A percentile compares a stretch with the other conserved stretches of the same genome.
These are phyloP conservation scores for Malus hybrid DNA, from an alignment of 331 rosid species.

Conservation along the genomic window DNA sequence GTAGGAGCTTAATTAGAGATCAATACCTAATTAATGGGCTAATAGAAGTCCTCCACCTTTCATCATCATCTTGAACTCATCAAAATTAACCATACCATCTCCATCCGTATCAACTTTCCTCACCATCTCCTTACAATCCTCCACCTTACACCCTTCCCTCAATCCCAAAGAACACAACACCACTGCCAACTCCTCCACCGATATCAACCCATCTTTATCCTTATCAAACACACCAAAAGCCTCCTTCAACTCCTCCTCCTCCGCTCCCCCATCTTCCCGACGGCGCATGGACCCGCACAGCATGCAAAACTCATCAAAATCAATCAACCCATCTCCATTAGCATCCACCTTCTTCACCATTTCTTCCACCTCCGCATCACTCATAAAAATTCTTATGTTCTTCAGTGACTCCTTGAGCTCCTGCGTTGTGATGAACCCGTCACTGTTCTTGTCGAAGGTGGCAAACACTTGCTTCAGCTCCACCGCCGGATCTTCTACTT, in stretches of 20 bases:
- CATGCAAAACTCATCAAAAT: slow-evolving; percentile 68
- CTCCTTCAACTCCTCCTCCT: slow-evolving; percentile 45
- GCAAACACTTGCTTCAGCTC: slow-evolving; percentile 51
- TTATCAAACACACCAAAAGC: slow-evolving; percentile 86
- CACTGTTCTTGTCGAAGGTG: slow-evolving; percentile 74
- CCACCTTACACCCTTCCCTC: slow-evolving; percentile 54
- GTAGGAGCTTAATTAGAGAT: not conserved
- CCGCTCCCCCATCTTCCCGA: not conserved
- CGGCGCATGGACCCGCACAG: slow-evolving; percentile 29
- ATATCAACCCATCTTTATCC: slow-evolving; percentile 59
- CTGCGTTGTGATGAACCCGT: slow-evolving; percentile 58
- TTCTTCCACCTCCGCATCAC: slow-evolving; percentile 63
- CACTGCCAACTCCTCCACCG: slow-evolving; percentile 60
- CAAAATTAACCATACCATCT: slow-evolving; percentile 85
- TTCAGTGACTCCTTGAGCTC: slow-evolving; percentile 60
- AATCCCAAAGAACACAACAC: slow-evolving; percentile 55
- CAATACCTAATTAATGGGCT: not conserved
- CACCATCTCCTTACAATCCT: slow-evolving; percentile 73
- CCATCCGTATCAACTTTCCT: slow-evolving; percentile 83
- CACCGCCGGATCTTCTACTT: slow-evolving; percentile 1
- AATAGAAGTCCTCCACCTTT: slow-evolving; percentile 20
- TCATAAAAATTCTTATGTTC: slow-evolving; percentile 51
- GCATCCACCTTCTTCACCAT: slow-evolving; percentile 51
- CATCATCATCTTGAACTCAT: slow-evolving; percentile 89
- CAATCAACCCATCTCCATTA: slow-evolving; percentile 74